A percentile compares a stretch with the other conserved stretches of the same genome.
phyloP scores from a whole-genome alignment of 1,139 yeast genomes.

The Taphrina sp. region DNA sequence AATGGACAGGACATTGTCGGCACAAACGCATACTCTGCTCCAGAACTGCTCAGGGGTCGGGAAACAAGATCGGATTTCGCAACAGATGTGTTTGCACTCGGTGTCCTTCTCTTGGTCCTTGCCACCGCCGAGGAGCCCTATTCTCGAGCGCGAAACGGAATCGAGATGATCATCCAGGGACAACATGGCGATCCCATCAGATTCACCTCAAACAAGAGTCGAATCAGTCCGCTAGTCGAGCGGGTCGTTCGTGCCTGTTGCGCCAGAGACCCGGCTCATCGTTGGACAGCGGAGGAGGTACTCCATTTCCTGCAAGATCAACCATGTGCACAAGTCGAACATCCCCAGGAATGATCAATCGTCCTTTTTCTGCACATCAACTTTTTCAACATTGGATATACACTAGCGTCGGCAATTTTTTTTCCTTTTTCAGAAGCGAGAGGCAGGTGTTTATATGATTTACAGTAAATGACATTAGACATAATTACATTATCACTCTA shows the following conservation, averaged over 20 bases:
- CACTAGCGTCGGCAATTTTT: too few species aligned
- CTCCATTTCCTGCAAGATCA: too few species aligned
- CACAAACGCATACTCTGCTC: constrained; percentile 19
- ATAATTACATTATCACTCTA: too few species aligned
- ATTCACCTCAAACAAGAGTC: neutral
- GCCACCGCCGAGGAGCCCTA: constrained; percentile 27
- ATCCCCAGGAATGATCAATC: too few species aligned
- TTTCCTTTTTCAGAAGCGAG: too few species aligned
- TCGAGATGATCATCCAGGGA: constrained; percentile 18
- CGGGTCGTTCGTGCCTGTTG: constrained; percentile 16
- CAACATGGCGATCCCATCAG: constrained; percentile 27
- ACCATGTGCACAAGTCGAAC: too few species aligned
- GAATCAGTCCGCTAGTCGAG: constrained; percentile 11
- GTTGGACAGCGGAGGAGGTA: constrained; percentile 15
- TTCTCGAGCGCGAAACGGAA: constrained; percentile 11
- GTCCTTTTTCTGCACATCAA: too few species aligned
- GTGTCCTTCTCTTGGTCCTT: constrained; percentile 19
- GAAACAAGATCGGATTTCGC: neutral
- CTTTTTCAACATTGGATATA: too few species aligned
- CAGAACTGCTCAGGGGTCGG: constrained; percentile 11
- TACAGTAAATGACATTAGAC: too few species aligned
- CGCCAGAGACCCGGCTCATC: constrained; percentile 2
- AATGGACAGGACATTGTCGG: constrained; percentile 14
- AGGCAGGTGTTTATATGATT: too few species aligned
- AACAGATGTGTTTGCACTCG: constrained; percentile 19